Conservation (phyloP, 345 rosid genomes). For the Noccaea caerulescens region DNA sequence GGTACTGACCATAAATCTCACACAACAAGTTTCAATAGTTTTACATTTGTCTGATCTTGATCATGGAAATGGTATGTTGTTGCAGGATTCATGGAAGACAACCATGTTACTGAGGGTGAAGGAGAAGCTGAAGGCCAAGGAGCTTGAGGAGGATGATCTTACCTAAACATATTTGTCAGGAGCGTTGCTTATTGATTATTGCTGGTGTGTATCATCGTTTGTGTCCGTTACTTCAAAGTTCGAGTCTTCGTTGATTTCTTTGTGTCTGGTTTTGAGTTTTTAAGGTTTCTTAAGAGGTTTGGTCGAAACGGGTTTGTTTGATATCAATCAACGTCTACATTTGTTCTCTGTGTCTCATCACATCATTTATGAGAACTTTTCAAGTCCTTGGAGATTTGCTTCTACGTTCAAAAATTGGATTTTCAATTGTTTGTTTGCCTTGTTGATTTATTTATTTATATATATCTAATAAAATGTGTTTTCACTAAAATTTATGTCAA, state of each 20-base stretch:
- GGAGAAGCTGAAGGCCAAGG: constrained; percentile 95
- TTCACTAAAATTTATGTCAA: neutral
- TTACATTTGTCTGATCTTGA: constrained; percentile 8
- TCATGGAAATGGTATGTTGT: constrained; percentile 6
- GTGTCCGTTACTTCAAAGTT: constrained; percentile 33
- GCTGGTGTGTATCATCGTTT: constrained; percentile 21
- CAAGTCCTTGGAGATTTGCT: neutral
- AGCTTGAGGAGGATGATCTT: constrained; percentile 95
- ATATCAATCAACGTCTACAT: constrained; percentile 16
- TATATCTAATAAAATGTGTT: neutral
- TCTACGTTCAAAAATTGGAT: constrained; percentile 6
- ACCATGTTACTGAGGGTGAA: constrained; percentile 92
- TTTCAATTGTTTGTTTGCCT: neutral
- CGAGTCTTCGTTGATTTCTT: constrained; percentile 34
- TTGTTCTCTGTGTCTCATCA: constrained; percentile 23
- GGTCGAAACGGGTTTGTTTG: constrained; percentile 34
- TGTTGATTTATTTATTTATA: neutral
- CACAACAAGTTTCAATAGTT: neutral
- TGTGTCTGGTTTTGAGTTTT: constrained; percentile 36
- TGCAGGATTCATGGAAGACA: constrained; percentile 96
- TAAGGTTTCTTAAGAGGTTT: constrained; percentile 33
- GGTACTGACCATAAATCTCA: constrained; percentile 49
- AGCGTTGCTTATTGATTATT: constrained; percentile 16
- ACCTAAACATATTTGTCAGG: constrained; percentile 53
- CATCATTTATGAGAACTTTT: constrained; percentile 26